A percentile compares a stretch with the other conserved stretches of the same genome.
Evolutionary conservation across 2,329 filamentous ascomycete species (phyloP).

Genomic region (Pseudofabraea citricarpa): DNA sequence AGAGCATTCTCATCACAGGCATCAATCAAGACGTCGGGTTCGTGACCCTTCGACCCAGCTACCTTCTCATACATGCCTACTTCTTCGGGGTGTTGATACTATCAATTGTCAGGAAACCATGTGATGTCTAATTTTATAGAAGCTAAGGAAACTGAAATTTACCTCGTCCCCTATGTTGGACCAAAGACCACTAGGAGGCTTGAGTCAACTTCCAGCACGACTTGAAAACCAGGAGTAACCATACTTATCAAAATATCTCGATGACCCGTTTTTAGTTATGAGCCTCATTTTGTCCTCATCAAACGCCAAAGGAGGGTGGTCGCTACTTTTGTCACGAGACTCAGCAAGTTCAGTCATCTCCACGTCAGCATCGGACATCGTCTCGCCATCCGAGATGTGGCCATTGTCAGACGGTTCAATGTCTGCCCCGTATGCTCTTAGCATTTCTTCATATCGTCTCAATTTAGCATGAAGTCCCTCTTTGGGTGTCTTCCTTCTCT

Average conservation of each 20-base stretch:
- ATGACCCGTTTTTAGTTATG: constrained; percentile 15
- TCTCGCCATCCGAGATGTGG: constrained; percentile 15
- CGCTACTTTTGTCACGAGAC: constrained; percentile 2
- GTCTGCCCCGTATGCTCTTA: constrained; percentile 17
- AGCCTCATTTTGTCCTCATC: constrained; percentile 16
- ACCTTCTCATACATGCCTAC: constrained; percentile 6
- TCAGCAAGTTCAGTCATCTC: constrained; percentile 11
- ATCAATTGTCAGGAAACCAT: constrained; percentile 5
- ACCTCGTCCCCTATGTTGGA: constrained; percentile 27
- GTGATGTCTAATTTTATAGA: not conserved
- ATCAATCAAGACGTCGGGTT: constrained; percentile 3
- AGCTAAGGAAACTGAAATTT: constrained; percentile 4
- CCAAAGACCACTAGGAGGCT: constrained; percentile 21
- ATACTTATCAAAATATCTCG: constrained; percentile 23
- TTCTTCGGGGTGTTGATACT: constrained; percentile 17
- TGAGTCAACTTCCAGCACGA: not conserved
- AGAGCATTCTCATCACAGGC: constrained; percentile 10
- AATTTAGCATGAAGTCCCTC: constrained; percentile 20
- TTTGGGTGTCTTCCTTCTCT: constrained; percentile 11
- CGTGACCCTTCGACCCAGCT: constrained; percentile 4
- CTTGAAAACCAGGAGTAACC: constrained; percentile 1
- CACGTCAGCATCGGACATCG: constrained; percentile 14
- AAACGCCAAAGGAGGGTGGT: not conserved
- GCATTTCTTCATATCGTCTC: constrained; percentile 13
- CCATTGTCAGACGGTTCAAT: constrained; percentile 18